A percentile compares a stretch with the other conserved stretches of the same genome.
Conservation (phyloP, 306 rosid genomes). For the Carpinus viminea region DNA sequence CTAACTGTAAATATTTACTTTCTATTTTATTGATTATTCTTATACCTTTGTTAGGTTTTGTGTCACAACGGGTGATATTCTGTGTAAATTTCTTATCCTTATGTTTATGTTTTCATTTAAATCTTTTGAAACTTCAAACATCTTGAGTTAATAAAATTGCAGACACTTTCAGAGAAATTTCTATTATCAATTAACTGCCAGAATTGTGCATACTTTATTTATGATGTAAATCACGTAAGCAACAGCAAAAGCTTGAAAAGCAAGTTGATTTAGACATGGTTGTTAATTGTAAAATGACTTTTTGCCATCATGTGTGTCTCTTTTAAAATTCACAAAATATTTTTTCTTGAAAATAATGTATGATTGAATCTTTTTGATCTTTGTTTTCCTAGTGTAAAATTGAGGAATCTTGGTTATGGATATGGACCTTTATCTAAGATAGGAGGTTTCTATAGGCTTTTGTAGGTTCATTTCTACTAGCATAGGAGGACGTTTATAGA, state of each 20-base stretch:
- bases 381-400: background rate
- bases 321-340: too few species aligned
- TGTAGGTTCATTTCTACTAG: background rate
- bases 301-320: background rate
- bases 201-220: background rate
- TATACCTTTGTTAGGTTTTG: background rate
- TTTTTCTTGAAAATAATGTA: too few species aligned
- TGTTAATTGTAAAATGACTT: background rate
- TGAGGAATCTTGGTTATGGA: background rate
- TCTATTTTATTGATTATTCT: background rate
- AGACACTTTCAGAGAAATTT: background rate
- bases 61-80: background rate
- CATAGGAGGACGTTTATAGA: slow-evolving; percentile 2
- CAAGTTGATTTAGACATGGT: background rate
- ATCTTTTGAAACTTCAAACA: background rate
- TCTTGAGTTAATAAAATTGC: background rate
- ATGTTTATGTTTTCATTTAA: background rate
- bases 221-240: background rate
- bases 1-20: background rate
- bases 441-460: background rate
- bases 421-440: background rate
- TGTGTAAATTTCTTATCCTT: background rate
- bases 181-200: background rate
- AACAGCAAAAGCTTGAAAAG: background rate
- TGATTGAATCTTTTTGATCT: background rate